phyloP scores from a whole-genome alignment of 164 flowering plant genomes.

The Aristolochia contorta region DNA sequence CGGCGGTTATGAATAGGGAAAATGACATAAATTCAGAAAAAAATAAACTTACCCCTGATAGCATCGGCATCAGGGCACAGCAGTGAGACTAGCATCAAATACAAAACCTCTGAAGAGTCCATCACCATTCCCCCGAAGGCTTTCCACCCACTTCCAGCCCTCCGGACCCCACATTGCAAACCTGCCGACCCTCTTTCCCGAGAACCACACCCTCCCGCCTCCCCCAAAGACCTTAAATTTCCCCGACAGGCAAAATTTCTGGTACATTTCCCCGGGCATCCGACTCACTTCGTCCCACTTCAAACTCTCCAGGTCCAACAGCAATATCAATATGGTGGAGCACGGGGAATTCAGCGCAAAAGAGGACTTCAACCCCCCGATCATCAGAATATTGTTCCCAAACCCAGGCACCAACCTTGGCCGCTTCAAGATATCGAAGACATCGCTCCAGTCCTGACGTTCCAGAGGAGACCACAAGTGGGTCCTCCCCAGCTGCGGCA shows the following conservation, averaged over 20 bases:
- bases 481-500: constrained; percentile 15
- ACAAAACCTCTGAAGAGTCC: constrained; percentile 68
- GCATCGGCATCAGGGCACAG: constrained; percentile 33
- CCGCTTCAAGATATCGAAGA: constrained; percentile 77
- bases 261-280: constrained; percentile 79
- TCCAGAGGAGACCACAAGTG: constrained; percentile 56
- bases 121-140: constrained; percentile 57
- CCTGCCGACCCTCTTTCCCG: constrained; percentile 58
- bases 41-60: not conserved
- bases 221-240: constrained; percentile 95
- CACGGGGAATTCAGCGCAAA: constrained; percentile 61
- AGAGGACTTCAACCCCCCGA: constrained; percentile 76
- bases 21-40: not conserved
- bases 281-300: constrained; percentile 93
- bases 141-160: constrained; percentile 81
- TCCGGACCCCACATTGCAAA: constrained; percentile 68
- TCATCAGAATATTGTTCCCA: constrained; percentile 50
- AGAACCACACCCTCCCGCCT: constrained; percentile 68
- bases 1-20: not conserved
- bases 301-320: constrained; percentile 64
- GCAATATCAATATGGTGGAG: constrained; percentile 65
- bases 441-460: constrained; percentile 79
- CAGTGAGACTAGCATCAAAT: constrained; percentile 56
- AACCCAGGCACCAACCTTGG: constrained; percentile 58
- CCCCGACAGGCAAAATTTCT: constrained; percentile 51